phyloP scores from a whole-genome alignment of 2,329 filamentous ascomycete genomes.

The Sordariomycetes sp. region DNA sequence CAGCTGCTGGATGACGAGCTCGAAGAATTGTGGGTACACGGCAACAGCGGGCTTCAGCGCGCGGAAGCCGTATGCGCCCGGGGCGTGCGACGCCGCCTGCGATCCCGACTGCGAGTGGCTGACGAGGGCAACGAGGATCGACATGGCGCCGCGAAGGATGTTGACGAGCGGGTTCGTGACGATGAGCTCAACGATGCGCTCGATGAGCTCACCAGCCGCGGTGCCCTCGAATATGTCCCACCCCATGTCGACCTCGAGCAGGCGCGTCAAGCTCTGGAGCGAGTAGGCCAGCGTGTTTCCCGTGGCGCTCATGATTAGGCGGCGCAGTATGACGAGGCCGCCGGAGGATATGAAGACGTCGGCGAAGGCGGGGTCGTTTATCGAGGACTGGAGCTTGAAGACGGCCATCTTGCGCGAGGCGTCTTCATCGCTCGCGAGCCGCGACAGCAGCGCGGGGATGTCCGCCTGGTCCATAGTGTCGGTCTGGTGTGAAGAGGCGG shows the following conservation, averaged over 20 bases:
- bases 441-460: slow-evolving; percentile 50
- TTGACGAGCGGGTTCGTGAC: slow-evolving; percentile 95
- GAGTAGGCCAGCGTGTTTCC: slow-evolving; percentile 96
- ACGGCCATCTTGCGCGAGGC: slow-evolving; percentile 95
- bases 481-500: background rate
- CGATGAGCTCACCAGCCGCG: slow-evolving; percentile 51
- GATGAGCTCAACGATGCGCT: slow-evolving; percentile 77
- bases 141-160: slow-evolving; percentile 92
- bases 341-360: slow-evolving; percentile 90
- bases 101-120: slow-evolving; percentile 59
- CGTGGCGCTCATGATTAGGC: slow-evolving; percentile 69
- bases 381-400: slow-evolving; percentile 91
- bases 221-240: slow-evolving; percentile 74
- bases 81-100: slow-evolving; percentile 21
- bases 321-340: slow-evolving; percentile 67
- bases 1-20: slow-evolving; percentile 82
- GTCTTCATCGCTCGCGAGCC: slow-evolving; percentile 62
- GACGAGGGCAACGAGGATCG: slow-evolving; percentile 86
- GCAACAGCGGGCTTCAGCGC: slow-evolving; percentile 86
- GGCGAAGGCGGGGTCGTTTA: slow-evolving; percentile 92
- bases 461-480: slow-evolving; percentile 50
- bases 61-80: slow-evolving; percentile 70
- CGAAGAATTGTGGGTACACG: slow-evolving; percentile 84
- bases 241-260: slow-evolving; percentile 94
- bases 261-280: slow-evolving; percentile 71